Base-by-base conservation (phyloP, 1,139 yeast genomes). In the Yamadazyma blattariae region DNA sequence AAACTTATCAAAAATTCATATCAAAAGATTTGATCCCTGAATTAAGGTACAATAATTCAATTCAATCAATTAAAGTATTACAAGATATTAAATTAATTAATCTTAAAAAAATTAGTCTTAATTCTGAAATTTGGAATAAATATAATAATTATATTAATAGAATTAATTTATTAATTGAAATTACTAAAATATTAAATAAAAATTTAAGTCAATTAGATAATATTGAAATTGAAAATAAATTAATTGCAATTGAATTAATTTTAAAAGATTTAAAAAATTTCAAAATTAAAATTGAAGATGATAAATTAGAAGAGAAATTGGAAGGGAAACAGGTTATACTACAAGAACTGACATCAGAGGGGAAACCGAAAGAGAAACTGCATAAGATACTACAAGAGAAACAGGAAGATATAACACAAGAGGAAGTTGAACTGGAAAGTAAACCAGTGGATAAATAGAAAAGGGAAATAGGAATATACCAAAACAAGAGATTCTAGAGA, bases 1-100 rank as follows among this genome's bases (percentile, higher is more conserved):
- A 50, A 21, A 54, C 55, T 13, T 67, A 64, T 43, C 68, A 66
- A 35, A 32, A 36, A 16, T 55, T 62, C 15, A 50, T 66, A 1
- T 35, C 52, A 7, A 47, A 40, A 18, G 48, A 48, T 10, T 43
- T 67, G n/a, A 33, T 66, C 7, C 74, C 73, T 0, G 39, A 44
- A 10, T 46, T 68, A 18, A 40, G 68, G 8, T 30, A 36, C 12
- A 62, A 58, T 40, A 56, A 35, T 32, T 8, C 25, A 7, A 15
- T 23, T 7, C 28, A 34, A 6, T 18, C 35, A 6, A 11, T 13
- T 0, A 17, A 15, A 11, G 35, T 33, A 11, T 14, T 21, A 8
- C 16, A 28, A 7, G 38, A 42, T 15, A 34, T 43, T n/a, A 41
- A 46, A 36, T 33, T 33, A 16, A 37, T 46, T 14, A 27, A 51